Conservation (phyloP, 2,329 filamentous ascomycete genomes). For the Ustulina deusta region DNA sequence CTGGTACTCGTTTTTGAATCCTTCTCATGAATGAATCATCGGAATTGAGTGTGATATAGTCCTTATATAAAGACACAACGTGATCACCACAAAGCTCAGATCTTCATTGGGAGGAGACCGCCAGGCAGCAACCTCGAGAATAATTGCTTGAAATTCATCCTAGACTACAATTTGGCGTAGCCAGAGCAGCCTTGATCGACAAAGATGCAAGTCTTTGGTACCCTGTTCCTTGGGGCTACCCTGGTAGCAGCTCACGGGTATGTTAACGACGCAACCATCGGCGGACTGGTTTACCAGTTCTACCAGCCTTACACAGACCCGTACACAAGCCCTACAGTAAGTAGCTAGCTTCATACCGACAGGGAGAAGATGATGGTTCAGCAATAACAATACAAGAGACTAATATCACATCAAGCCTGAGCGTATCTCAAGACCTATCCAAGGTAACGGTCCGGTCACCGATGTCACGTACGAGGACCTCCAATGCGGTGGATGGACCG, state of each 20-base stretch:
- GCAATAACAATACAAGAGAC: background rate
- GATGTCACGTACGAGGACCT: slow-evolving; percentile 65
- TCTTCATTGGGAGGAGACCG: background rate
- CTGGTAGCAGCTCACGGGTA: slow-evolving; percentile 63
- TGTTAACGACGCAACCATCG: slow-evolving; percentile 60
- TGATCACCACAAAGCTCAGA: background rate
- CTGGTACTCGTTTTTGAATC: background rate
- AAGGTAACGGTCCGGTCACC: slow-evolving; percentile 69
- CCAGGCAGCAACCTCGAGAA: background rate
- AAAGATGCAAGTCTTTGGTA: slow-evolving; percentile 49
- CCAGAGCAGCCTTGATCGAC: background rate
- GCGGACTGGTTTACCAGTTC: slow-evolving; percentile 54
- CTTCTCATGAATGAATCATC: background rate
- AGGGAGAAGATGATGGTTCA: background rate
- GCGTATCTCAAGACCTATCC: slow-evolving; percentile 68
- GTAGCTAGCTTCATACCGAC: background rate
- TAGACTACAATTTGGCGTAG: background rate
- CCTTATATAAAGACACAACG: slow-evolving; percentile 12
- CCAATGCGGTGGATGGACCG: slow-evolving; percentile 67
- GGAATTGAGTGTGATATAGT: background rate
- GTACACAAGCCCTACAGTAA: slow-evolving; percentile 41
- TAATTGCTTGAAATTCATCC: background rate
- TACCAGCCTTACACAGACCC: slow-evolving; percentile 48
- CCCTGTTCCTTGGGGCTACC: slow-evolving; percentile 52
- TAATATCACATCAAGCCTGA: slow-evolving; percentile 54